These are phyloP conservation scores for Exophiala oligosperma DNA, from an alignment of 2,329 filamentous ascomycete genomes.

Conservation along the genomic window DNA sequence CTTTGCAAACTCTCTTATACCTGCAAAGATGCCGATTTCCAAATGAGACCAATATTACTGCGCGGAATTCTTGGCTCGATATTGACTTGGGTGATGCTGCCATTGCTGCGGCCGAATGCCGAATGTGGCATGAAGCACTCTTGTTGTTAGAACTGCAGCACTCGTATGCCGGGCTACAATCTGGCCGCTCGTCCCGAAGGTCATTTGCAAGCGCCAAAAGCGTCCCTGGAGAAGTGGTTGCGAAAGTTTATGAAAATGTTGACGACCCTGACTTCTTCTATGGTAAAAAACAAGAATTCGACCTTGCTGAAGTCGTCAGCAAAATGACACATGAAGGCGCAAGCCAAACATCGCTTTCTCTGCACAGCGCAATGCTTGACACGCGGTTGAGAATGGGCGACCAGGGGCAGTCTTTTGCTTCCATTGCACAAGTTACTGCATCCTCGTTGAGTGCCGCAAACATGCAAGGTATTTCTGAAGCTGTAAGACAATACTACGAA, in stretches of 20 bases:
- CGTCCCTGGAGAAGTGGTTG: slow-evolving; percentile 67
- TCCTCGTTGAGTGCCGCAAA: slow-evolving; percentile 70
- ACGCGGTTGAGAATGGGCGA: slow-evolving; percentile 69
- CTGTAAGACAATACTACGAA: slow-evolving; percentile 54
- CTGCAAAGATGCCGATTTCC: slow-evolving; percentile 77
- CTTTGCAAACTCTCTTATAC: slow-evolving; percentile 81
- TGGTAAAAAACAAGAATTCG: slow-evolving; percentile 77
- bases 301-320: slow-evolving; percentile 73
- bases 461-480: slow-evolving; percentile 80
- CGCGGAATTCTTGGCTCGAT: slow-evolving; percentile 82
- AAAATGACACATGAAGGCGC: slow-evolving; percentile 88
- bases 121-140: slow-evolving; percentile 84
- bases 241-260: slow-evolving; percentile 85
- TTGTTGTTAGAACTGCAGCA: slow-evolving; percentile 75
- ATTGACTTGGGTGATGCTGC: slow-evolving; percentile 73
- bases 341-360: slow-evolving; percentile 81
- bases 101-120: slow-evolving; percentile 70
- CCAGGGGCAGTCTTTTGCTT: slow-evolving; percentile 53
- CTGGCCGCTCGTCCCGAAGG: slow-evolving; percentile 57
- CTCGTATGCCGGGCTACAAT: slow-evolving; percentile 52
- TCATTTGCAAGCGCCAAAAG: slow-evolving; percentile 59
- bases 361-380: slow-evolving; percentile 88
- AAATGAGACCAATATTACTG: slow-evolving; percentile 73
- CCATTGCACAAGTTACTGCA: slow-evolving; percentile 16
- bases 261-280: slow-evolving; percentile 98